Evolutionary conservation across 2,329 filamentous ascomycete genomes (phyloP), one percentile per base, ranked within the genome.

Genomic region (Diatrype stigma): DNA sequence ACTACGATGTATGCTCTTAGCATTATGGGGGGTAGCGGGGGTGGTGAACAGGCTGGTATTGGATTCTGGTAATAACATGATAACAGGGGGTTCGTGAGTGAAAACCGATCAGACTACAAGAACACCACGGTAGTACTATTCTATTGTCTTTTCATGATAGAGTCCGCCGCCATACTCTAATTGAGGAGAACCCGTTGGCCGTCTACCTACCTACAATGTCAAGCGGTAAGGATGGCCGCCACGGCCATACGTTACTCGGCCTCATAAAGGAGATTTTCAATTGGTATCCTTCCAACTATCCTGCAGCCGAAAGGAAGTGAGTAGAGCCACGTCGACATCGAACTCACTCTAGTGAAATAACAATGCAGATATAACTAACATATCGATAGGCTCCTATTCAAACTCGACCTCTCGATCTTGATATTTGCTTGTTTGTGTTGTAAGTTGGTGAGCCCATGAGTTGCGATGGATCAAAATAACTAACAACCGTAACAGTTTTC

Each of bases 251-350:
- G 11, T 46, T 58, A 11, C 47, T 47, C 16, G 59, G 57, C 16
- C 51, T 66, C 4, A 54, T 67, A 37, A 67, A 67, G 19, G 64
- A 68, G 42, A 54, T 68, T 3, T 67, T 68, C 51, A 68, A 67
- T 45, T 68, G 65, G 66, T 68, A 68, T 44, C 65, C 65, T 2
- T 60, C 63, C 16, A 51, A 58, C 16, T 67, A 67, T 46, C 63
- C 66, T 7, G 38, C 55, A 2, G 60, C 55, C n/a, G 66, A 68
- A 45, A 60, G 58, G 46, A 67, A 61, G 64, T 64, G 44, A 54
- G 61, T 52, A 2, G 17, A 22, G 22, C 30, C 7, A n/a, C 8
- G 7, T 12, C 35, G 26, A 5, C 10, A 30, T 30, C 10, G 6
- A 30, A 30, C 10, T 6, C 26, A n/a, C n/a, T n/a, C 26, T 6